Base-by-base conservation (phyloP, 2,329 filamentous ascomycete species). In the Curvularia lunata region DNA sequence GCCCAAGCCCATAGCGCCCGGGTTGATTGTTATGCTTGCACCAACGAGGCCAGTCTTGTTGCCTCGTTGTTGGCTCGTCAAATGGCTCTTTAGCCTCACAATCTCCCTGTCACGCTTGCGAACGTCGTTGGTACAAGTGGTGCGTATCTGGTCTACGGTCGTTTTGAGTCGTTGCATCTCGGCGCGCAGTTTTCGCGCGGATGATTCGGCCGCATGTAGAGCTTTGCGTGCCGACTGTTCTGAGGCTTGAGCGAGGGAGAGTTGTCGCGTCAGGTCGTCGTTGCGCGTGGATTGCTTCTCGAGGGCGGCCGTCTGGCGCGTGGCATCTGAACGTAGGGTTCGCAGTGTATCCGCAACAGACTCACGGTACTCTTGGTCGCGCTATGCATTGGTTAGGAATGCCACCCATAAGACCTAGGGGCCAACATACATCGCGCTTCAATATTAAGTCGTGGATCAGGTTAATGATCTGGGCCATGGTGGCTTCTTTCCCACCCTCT, bases 401-500 rank as follows among this genome's bases (percentile, higher is more conserved):
- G 12, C 5, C 32, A 34, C 10, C 27, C 12, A 12, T 28, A 18
- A 34, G 23, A 10, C n/a, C 13, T 2, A 13, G 48, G 18, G 3
- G 28, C 3, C 19, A 10, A 57, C 87, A 68, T 81, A 96, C 92
- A 76, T 99, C 95, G 81, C 93, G 87, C 65, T 93, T 86, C 59
- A 97, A 77, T 58, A 99, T 91, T 67, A 99, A 79, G 74, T 99
- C 95, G 77, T 99, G 97, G 48, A 99, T 87, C 23, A 99, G 84
- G 73, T 94, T 91, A 79, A 99, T 97, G 68, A 98, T 88, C 65
- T 88, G 86, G 19, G 90, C 89, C 88, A 95, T 94, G 18, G 90
- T 91, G 49, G 84, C 85, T 71, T 85, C 84, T 37, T 86, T 82
- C 18, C 85, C 86, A 18, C 84, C 83, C 62, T 88, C 85, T 58